Evolutionary conservation across 352 stramenopile species (phyloP), one percentile per base, ranked within the genome.

Genomic region (Sclerospora graminicola): DNA sequence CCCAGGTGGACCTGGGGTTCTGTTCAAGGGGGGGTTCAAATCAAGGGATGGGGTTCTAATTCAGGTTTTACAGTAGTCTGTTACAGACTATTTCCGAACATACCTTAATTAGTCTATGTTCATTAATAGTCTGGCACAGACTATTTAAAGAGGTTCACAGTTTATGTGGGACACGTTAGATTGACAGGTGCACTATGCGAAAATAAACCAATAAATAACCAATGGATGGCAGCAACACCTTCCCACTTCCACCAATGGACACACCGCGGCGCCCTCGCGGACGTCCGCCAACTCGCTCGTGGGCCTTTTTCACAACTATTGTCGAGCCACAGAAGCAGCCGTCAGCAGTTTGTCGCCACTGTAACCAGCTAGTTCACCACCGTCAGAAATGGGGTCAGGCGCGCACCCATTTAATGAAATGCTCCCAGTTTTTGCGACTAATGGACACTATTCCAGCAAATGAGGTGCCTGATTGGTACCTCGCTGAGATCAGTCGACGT

Each of bases 331-430:
- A 81, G 55, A 77, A 79, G 36, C 32, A 54, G 24, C 28, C 48
- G 16, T 32, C 64, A 32, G 56, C 69, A 21, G 39, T 57, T 28
- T 84, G 72, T 30, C 69, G 69, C 28, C 72, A 82, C 57, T 84
- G 72, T 46, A 51, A 52, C 27, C 39, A 52, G 24, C 37, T 52
- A 0, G 53, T 82, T 5, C 49, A 49, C 7, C 63, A 84, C 47
- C 65, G 68, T 53, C 78, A 81, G 54, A 84, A 82, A 63, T 82
- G 64, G 57, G 69, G 65, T 29, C 66, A 77, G 27, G 69, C 69
- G 30, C 71, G 71, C 18, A 50, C 57, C 48, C 69, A 84, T 45
- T 54, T 82, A 19, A 68, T 78, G 52, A 73, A 73, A 41, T 82
- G 72, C 40, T 45, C 45, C 20, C 51, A 60, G 14, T 82, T 81